phyloP scores from a whole-genome alignment of 805 yeast genomes.

The Pichia cabralensis region DNA sequence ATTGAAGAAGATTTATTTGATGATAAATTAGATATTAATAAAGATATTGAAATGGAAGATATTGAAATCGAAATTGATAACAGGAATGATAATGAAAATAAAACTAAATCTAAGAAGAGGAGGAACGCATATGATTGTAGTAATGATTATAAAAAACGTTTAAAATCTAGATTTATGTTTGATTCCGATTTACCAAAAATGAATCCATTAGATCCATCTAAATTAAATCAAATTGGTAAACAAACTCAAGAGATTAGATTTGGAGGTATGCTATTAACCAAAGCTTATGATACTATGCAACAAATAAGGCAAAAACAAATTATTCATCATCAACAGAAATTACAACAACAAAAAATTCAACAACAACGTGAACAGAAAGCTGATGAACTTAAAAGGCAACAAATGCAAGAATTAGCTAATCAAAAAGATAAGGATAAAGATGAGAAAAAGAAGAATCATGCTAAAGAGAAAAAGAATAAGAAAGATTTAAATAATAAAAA shows the following conservation, averaged over 20 bases:
- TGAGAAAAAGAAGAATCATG: not conserved
- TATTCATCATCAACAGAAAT: conserved; percentile 22
- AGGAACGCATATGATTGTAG: conserved; percentile 27
- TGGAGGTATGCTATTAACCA: conserved; percentile 83
- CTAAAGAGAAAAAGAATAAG: conserved; percentile 5
- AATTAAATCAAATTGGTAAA: conserved; percentile 69
- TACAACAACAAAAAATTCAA: conserved; percentile 28
- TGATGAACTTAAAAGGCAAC: conserved; percentile 25
- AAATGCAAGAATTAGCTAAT: no score
- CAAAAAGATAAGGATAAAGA: no score
- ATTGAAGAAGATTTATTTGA: conserved; percentile 1
- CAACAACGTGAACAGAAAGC: conserved; percentile 27
- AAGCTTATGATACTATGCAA: conserved; percentile 80
- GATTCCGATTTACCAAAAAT: conserved; percentile 34
- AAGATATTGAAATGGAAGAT: conserved; percentile 39
- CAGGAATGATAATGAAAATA: conserved; percentile 1
- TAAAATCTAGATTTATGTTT: conserved; percentile 40
- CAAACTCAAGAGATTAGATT: conserved; percentile 86
- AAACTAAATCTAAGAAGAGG: conserved; percentile 11
- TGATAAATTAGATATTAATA: no score
- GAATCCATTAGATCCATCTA: conserved; percentile 71
- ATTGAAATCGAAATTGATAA: conserved; percentile 4
- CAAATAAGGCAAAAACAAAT: conserved; percentile 60
- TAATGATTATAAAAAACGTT: conserved; percentile 27
- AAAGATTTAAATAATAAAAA: no score